Conservation (phyloP, 2,329 filamentous ascomycete species). For the Diplodia intermedia region DNA sequence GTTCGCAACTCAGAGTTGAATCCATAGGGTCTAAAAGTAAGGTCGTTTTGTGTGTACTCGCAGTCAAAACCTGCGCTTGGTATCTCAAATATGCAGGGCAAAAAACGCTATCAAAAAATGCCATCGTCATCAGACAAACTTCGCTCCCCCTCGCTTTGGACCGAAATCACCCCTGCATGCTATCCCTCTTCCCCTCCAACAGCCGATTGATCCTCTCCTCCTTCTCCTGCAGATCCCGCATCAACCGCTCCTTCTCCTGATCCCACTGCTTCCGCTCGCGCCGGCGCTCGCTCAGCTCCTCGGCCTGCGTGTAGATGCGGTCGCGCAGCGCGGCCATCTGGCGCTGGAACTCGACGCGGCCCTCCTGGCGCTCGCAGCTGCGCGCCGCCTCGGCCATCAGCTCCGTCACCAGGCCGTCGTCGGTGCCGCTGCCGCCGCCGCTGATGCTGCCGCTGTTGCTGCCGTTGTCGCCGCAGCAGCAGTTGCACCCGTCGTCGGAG, state of each 20-base stretch:
- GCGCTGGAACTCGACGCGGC: constrained; percentile 13
- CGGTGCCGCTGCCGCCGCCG: background rate
- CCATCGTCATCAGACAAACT: background rate
- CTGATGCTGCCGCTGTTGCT: background rate
- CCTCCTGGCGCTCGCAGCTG: constrained; percentile 18
- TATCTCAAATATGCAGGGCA: background rate
- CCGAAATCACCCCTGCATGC: background rate
- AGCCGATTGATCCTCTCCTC: constrained; percentile 5
- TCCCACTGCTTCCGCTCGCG: constrained; percentile 6
- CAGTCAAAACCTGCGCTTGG: background rate
- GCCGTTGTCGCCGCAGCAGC: background rate
- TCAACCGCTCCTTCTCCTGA: background rate
- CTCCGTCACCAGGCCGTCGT: background rate
- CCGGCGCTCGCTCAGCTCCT: constrained; percentile 6
- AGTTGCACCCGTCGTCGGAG: background rate
- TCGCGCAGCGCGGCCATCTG: constrained; percentile 21
- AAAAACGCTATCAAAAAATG: constrained; percentile 1
- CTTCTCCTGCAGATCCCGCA: background rate
- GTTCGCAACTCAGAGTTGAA: background rate
- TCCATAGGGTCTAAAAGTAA: background rate
- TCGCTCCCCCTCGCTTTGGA: background rate
- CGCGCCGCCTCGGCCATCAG: constrained; percentile 29
- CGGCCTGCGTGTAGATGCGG: constrained; percentile 18
- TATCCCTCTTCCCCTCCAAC: background rate
- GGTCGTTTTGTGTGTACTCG: background rate